Percentiles rank a stretch among this genome's conserved stretches.
Conservation (phyloP, 345 rosid genomes). For the Mallotus nudiflorus region DNA sequence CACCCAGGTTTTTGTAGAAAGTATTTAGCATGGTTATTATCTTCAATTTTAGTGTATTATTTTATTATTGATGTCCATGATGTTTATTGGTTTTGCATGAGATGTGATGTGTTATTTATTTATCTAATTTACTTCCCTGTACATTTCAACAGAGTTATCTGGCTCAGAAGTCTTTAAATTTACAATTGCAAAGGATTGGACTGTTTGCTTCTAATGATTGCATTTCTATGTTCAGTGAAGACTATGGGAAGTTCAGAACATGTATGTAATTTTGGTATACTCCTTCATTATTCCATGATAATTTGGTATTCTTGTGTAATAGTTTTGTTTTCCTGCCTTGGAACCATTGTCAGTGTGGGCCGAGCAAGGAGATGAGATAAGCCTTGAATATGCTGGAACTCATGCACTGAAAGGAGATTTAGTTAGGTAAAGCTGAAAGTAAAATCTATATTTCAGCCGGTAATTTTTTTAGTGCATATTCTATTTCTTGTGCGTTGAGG, state of each 20-base stretch:
- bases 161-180: slow-evolving; percentile 67
- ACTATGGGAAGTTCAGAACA: slow-evolving; percentile 66
- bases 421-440: slow-evolving; percentile 58
- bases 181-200: slow-evolving; percentile 71
- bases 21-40: background rate
- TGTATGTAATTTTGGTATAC: slow-evolving; percentile 43
- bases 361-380: slow-evolving; percentile 95
- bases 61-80: slow-evolving; percentile 23
- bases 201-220: slow-evolving; percentile 53
- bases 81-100: slow-evolving; percentile 1
- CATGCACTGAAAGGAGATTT: slow-evolving; percentile 94
- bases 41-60: background rate
- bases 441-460: background rate
- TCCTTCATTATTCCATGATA: slow-evolving; percentile 1
- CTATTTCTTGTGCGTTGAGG: slow-evolving; percentile 7
- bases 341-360: slow-evolving; percentile 73
- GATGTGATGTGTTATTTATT: background rate
- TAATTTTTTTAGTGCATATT: background rate
- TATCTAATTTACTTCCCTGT: slow-evolving; percentile 1
- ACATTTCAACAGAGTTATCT: slow-evolving; percentile 63
- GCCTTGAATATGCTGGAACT: slow-evolving; percentile 95
- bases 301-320: slow-evolving; percentile 13
- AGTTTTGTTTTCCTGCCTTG: background rate
- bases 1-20: slow-evolving; percentile 68
- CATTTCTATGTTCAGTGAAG: slow-evolving; percentile 62